phyloP scores from a whole-genome alignment of 192 early-diverging fungal genomes.

The Neocallimastix lanati region DNA sequence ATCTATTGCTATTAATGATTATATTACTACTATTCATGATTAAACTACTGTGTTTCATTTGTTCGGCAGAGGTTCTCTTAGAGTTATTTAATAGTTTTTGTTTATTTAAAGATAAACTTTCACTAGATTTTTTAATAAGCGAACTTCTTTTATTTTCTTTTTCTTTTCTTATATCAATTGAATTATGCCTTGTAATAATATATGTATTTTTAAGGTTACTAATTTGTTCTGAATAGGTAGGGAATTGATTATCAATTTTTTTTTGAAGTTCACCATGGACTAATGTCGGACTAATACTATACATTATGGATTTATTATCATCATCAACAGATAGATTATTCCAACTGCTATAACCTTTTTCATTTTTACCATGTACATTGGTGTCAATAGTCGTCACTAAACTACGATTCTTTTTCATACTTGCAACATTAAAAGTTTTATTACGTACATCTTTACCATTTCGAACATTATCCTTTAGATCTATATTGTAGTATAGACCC shows the following conservation, averaged over 20 bases:
- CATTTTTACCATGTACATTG: neutral
- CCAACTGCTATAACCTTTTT: neutral
- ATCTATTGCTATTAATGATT: too few relatives aligned
- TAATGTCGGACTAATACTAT: neutral
- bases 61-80: neutral
- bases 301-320: neutral
- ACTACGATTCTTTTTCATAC: neutral
- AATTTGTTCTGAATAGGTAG: neutral
- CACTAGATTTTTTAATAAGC: neutral
- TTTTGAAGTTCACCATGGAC: neutral
- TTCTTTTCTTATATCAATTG: neutral
- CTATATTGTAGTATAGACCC: neutral
- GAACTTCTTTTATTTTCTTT: neutral
- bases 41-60: neutral
- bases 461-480: too few relatives aligned
- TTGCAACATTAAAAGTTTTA: neutral
- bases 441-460: neutral
- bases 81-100: neutral
- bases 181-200: neutral
- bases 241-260: neutral
- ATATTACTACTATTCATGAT: neutral
- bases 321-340: neutral
- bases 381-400: neutral
- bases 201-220: neutral
- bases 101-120: neutral